Base-by-base conservation (phyloP, 495 filamentous ascomycete species). In the Penicillium pancosmium region DNA sequence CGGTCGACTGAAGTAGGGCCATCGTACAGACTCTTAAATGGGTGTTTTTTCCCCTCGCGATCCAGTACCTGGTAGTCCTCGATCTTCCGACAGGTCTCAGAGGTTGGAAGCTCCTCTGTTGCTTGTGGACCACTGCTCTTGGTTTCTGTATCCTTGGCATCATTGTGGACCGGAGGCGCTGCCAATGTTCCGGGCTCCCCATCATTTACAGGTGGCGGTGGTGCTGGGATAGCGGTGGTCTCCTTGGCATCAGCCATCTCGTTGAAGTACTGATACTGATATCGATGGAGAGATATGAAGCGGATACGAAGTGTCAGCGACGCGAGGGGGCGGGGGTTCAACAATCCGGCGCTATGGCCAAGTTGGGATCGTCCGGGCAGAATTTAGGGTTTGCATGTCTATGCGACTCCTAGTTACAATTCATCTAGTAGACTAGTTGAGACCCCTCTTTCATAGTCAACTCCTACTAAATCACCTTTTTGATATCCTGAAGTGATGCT, bases 1-100 rank as follows among this genome's bases (percentile, higher is more conserved):
- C 87, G 75, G 2, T 79, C 73, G 12, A 81, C 69, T 0, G 74
- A 68, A 54, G 82, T 78, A n/a, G 74, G 69, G 19, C 84, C 84
- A 7, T 77, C 72, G 65, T 90, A 92, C 19, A 94, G 70, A 54
- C 79, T 85, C 67, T 85, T 84, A 77, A 93, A 94, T 4, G 84
- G 75, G 44, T 80, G 74, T 3, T 78, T 67, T 50, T 85, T 85
- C 13, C 88, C 87, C 47, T 90, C 70, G 34, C 75, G 73, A 63
- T 90, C 89, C 35, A 91, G 78, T 2, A 95, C 80, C 0, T 78
- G 69, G 65, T 88, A 77, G 47, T 85, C 71, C 11, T 82, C 80
- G 52, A 85, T 74, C 59, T 81, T 80, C 15, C 66, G 68, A 2
- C 85, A 69, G 0, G 75, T 73, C 18, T 77, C 77, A 10, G 67